Percentiles rank a stretch among this genome's conserved stretches.
Conservation (phyloP, 202 grass and related monocot genomes). For the Zizania palustris region DNA sequence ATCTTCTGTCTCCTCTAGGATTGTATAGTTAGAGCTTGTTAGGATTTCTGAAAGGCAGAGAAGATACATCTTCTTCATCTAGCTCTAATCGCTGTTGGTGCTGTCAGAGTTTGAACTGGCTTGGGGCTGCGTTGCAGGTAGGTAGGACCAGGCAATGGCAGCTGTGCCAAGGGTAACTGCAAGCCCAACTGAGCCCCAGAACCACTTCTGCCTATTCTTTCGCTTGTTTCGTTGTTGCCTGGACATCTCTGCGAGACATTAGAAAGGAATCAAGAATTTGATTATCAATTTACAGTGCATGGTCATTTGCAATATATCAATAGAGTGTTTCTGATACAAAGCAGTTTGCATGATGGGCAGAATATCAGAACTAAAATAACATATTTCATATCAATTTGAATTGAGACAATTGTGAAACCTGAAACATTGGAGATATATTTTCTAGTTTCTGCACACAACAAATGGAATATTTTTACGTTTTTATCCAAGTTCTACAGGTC, state of each 20-base stretch:
- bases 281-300: neutral
- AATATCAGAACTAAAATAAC: neutral
- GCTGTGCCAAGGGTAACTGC: conserved; percentile 65
- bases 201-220: conserved; percentile 83
- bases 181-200: conserved; percentile 84
- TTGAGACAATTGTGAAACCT: neutral
- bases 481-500: neutral
- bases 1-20: conserved; percentile 49
- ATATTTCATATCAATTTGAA: neutral
- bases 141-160: conserved; percentile 79
- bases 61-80: conserved; percentile 45
- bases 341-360: neutral
- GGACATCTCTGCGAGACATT: conserved; percentile 62
- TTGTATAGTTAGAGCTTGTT: conserved; percentile 64
- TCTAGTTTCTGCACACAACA: neutral
- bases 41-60: conserved; percentile 42
- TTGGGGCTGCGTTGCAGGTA: conserved; percentile 49
- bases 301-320: neutral
- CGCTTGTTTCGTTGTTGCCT: conserved; percentile 68
- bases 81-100: conserved; percentile 44
- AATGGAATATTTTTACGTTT: neutral
- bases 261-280: conserved; percentile 3
- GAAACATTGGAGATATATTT: neutral
- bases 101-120: conserved; percentile 43
- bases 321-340: neutral